A percentile compares a stretch with the other conserved stretches of the same genome.
These are phyloP conservation scores for Kodamaea restingae DNA, from an alignment of 805 yeast genomes.

Conservation along the genomic window DNA sequence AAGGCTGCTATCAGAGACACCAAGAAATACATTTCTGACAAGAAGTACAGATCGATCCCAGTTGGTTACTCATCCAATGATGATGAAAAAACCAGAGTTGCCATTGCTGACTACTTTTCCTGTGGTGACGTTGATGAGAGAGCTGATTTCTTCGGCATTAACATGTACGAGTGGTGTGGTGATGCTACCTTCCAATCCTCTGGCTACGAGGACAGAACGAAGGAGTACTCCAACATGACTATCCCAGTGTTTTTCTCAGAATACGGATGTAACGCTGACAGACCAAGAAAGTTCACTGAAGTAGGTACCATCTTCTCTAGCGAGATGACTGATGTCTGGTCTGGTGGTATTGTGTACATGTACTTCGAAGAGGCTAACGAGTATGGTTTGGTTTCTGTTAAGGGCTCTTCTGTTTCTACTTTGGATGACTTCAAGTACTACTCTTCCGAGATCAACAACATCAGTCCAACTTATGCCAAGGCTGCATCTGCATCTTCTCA, in stretches of 20 bases:
- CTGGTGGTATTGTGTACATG: slow-evolving; percentile 93
- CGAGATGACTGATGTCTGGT: slow-evolving; percentile 86
- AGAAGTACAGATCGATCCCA: slow-evolving; percentile 74
- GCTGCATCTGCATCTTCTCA: slow-evolving; percentile 35
- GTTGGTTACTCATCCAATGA: slow-evolving; percentile 94
- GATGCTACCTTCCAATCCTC: slow-evolving; percentile 51
- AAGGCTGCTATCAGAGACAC: slow-evolving; percentile 94
- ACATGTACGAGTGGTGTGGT: slow-evolving; percentile 91
- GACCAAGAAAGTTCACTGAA: slow-evolving; percentile 76
- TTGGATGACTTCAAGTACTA: slow-evolving; percentile 27
- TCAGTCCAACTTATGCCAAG: slow-evolving; percentile 34
- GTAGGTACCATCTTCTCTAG: slow-evolving; percentile 61
- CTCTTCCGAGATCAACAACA: slow-evolving; percentile 31
- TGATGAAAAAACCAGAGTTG: slow-evolving; percentile 73
- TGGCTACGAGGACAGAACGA: slow-evolving; percentile 69
- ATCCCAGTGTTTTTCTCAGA: slow-evolving; percentile 84
- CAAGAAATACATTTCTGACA: slow-evolving; percentile 64
- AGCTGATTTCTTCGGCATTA: slow-evolving; percentile 78
- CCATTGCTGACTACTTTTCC: slow-evolving; percentile 77
- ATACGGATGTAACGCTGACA: slow-evolving; percentile 75
- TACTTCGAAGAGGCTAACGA: slow-evolving; percentile 80
- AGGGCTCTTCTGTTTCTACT: slow-evolving; percentile 16
- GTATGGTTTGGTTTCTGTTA: slow-evolving; percentile 71
- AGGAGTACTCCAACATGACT: slow-evolving; percentile 67
- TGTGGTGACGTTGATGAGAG: slow-evolving; percentile 69